Percentiles rank a stretch among this genome's conserved stretches.
These are phyloP conservation scores for Paraphoma sp. DNA, from an alignment of 2,329 filamentous ascomycete genomes.

Conservation along the genomic window DNA sequence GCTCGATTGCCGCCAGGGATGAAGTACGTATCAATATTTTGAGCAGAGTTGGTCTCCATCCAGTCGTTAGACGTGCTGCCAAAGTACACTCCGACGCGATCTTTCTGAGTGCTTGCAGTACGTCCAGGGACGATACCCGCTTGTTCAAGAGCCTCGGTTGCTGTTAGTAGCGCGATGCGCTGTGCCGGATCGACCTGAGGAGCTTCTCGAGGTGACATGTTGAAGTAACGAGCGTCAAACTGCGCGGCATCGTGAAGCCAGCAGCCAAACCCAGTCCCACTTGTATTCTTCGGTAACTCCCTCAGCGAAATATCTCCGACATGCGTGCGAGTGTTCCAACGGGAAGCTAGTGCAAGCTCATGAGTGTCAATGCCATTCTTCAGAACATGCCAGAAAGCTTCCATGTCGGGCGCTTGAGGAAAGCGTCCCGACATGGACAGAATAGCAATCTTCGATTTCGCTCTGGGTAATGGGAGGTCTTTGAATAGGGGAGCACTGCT, in stretches of 20 bases:
- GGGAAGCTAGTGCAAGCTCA: conserved; percentile 3
- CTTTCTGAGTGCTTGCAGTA: conserved; percentile 26
- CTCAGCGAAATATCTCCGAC: conserved; percentile 25
- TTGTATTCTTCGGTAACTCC: conserved; percentile 18
- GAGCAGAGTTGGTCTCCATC: conserved; percentile 17
- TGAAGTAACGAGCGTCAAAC: conserved; percentile 39
- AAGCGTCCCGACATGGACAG: conserved; percentile 48
- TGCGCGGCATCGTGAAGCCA: conserved; percentile 32
- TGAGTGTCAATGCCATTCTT: too few species aligned
- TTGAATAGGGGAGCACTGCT: neutral
- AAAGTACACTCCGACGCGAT: conserved; percentile 41
- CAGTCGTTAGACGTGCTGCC: conserved; percentile 42
- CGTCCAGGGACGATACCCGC: conserved; percentile 33
- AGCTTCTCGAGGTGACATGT: conserved; percentile 37
- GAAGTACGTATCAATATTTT: conserved; percentile 59
- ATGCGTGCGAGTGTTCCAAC: conserved; percentile 35
- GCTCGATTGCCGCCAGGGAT: conserved; percentile 60
- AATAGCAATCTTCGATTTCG: conserved; percentile 12
- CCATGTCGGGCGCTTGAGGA: conserved; percentile 30
- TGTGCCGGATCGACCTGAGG: conserved; percentile 30
- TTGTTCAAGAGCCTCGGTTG: conserved; percentile 35
- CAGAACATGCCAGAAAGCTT: conserved; percentile 45
- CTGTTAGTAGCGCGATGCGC: conserved; percentile 22
- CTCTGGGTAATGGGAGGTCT: neutral
- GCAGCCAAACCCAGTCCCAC: conserved; percentile 26